Evolutionary conservation across 768 basidiomycete genomes (phyloP).

Genomic region (Pleurotus tuber-regium): DNA sequence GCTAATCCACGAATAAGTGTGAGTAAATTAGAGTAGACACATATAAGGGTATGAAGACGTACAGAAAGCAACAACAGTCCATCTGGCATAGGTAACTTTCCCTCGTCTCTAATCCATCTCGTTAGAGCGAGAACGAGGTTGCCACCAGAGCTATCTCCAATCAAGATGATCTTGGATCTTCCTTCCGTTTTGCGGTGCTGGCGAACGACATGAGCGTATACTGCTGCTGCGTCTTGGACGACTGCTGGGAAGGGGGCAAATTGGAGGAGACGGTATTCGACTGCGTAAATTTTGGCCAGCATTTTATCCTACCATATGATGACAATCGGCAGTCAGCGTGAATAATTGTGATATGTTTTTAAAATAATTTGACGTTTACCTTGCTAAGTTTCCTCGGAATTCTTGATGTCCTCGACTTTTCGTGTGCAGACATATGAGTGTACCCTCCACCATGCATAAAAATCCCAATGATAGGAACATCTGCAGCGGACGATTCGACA

Average conservation of each 20-base stretch:
- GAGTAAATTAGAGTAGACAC: neutral
- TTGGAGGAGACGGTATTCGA: conserved; percentile 52
- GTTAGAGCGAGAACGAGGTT: conserved; percentile 50
- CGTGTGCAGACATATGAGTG: conserved; percentile 57
- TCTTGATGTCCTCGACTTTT: conserved; percentile 42
- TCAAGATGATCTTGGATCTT: conserved; percentile 38
- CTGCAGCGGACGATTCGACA: conserved; percentile 21
- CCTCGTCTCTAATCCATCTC: conserved; percentile 54
- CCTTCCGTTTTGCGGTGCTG: too few species aligned
- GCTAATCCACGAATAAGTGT: conserved; percentile 12
- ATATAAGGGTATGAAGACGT: conserved; percentile 7
- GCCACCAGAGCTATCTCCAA: conserved; percentile 56
- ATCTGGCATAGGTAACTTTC: conserved; percentile 39
- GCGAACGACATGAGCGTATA: conserved; percentile 47
- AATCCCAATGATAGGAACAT: conserved; percentile 39
- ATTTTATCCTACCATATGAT: conserved; percentile 25
- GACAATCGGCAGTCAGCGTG: too few species aligned
- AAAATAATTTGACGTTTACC: too few species aligned
- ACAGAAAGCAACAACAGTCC: conserved; percentile 47
- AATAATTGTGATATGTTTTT: too few species aligned
- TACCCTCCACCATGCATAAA: conserved; percentile 58
- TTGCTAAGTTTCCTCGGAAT: conserved; percentile 46
- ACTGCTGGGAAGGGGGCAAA: conserved; percentile 53
- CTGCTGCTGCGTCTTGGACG: conserved; percentile 50
- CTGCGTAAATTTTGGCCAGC: conserved; percentile 36